A percentile compares a stretch with the other conserved stretches of the same genome.
Evolutionary conservation across 75 land plant species (phyloP).

Genomic region (Cunninghamia lanceolata): DNA sequence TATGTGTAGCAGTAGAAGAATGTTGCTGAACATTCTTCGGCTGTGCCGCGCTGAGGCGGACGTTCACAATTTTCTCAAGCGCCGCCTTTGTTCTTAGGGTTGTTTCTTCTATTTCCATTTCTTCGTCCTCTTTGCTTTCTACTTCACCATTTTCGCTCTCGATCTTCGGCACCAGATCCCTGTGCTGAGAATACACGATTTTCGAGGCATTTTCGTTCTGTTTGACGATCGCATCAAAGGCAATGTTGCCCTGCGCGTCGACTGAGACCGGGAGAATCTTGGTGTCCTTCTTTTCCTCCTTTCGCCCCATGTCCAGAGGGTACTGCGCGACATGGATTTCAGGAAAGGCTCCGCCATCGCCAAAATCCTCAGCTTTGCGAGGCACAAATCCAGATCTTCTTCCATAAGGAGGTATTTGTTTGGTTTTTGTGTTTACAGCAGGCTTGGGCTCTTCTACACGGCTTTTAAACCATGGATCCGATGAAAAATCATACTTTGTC

Average conservation of each 20-base stretch:
- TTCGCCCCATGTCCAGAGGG: conserved; percentile 90
- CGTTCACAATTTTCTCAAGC: conserved; percentile 88
- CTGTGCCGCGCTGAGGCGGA: conserved; percentile 87
- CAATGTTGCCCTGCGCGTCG: conserved; percentile 74
- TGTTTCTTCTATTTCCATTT: conserved; percentile 66
- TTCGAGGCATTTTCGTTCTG: conserved; percentile 87
- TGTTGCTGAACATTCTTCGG: conserved; percentile 83
- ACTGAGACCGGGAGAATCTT: conserved; percentile 75
- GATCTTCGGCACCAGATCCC: conserved; percentile 80
- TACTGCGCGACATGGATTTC: conserved; percentile 96
- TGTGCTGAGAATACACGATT: conserved; percentile 84
- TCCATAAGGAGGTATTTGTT: conserved; percentile 61
- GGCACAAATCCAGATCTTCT: conserved; percentile 79
- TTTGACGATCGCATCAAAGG: conserved; percentile 88
- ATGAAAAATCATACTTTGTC: conserved; percentile 63
- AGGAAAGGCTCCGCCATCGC: conserved; percentile 97
- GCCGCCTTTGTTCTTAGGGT: conserved; percentile 78
- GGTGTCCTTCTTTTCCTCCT: conserved; percentile 50
- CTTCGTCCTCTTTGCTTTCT: conserved; percentile 37
- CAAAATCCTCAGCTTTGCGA: conserved; percentile 82
- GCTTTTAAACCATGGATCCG: conserved; percentile 82
- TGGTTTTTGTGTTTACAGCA: conserved; percentile 13
- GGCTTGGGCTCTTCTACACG: conserved; percentile 34
- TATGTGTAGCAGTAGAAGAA: conserved; percentile 56
- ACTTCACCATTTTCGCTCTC: conserved; percentile 26